Evolutionary conservation across 805 yeast species (phyloP).

Genomic region (Pichia thaimueangensis): DNA sequence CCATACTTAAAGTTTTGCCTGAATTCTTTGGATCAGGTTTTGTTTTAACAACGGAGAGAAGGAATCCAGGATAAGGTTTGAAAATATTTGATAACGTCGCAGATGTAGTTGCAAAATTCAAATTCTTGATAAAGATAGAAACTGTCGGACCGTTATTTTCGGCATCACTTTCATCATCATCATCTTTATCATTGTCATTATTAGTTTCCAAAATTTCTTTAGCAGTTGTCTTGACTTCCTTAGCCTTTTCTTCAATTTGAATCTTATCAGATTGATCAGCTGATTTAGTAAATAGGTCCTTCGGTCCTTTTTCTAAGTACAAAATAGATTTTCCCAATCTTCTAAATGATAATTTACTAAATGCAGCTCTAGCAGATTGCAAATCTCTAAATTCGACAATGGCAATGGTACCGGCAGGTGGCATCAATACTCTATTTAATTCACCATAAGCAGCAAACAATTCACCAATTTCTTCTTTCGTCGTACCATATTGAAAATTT

Average conservation of each 20-base stretch:
- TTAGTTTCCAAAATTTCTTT: conserved; percentile 36
- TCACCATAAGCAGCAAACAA: conserved; percentile 77
- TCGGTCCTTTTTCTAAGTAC: conserved; percentile 92
- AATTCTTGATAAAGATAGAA: conserved; percentile 85
- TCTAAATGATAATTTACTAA: conserved; percentile 78
- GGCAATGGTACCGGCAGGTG: conserved; percentile 95
- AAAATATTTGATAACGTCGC: conserved; percentile 53
- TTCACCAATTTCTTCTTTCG: conserved; percentile 72
- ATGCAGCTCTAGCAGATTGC: conserved; percentile 84
- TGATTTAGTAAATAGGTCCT: conserved; percentile 61
- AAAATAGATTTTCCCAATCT: conserved; percentile 82
- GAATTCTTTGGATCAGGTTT: conserved; percentile 79
- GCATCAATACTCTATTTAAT: conserved; percentile 76
- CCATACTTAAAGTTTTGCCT: conserved; percentile 80
- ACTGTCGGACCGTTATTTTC: conserved; percentile 65
- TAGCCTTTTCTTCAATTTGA: conserved; percentile 26
- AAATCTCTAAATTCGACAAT: conserved; percentile 81
- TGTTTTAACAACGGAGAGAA: conserved; percentile 73
- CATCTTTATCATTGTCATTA: conserved; percentile 16
- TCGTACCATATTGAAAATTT: conserved; percentile 87
- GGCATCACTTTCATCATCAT: conserved; percentile 23
- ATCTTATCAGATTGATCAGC: conserved; percentile 36
- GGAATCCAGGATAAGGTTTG: conserved; percentile 69
- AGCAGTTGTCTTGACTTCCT: conserved; percentile 40
- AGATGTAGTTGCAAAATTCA: conserved; percentile 75